Evolutionary conservation across 2,329 filamentous ascomycete genomes (phyloP).

Genomic region (Arachnopeziza araneosa): DNA sequence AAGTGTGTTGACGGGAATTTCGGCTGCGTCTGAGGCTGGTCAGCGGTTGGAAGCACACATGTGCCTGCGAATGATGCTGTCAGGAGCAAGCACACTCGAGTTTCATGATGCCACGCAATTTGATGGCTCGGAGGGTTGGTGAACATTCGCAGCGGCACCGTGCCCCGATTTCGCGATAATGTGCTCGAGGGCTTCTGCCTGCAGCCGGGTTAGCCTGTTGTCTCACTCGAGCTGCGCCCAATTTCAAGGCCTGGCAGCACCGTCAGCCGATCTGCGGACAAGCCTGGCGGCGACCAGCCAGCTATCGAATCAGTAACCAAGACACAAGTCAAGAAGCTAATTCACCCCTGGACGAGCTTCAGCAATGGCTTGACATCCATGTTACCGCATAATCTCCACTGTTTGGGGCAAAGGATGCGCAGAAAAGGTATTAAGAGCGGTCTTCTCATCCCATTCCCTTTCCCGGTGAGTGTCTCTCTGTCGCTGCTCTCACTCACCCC

Average conservation of each 20-base stretch:
- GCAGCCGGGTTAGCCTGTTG: constrained; percentile 2
- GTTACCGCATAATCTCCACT: constrained; percentile 20
- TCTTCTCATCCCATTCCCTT: background rate
- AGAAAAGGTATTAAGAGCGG: constrained; percentile 15
- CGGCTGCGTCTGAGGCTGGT: background rate
- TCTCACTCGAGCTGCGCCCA: constrained; percentile 14
- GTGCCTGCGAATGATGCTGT: background rate
- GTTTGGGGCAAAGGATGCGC: constrained; percentile 5
- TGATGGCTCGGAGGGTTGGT: background rate
- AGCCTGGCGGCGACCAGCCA: constrained; percentile 2
- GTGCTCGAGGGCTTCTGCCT: constrained; percentile 7
- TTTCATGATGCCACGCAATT: background rate
- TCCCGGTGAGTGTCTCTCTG: too few relatives aligned
- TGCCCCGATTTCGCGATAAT: background rate
- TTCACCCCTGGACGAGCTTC: constrained; percentile 10
- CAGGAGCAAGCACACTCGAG: background rate
- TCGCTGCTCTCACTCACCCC: background rate
- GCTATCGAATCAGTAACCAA: background rate
- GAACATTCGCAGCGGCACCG: background rate
- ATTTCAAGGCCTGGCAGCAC: constrained; percentile 7
- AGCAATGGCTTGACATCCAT: background rate
- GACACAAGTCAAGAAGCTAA: constrained; percentile 4
- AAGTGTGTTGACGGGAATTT: background rate
- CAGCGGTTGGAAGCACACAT: background rate
- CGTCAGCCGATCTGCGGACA: constrained; percentile 18